phyloP scores from a whole-genome alignment of 2,329 filamentous ascomycete genomes.

The Sporothrix inflata region DNA sequence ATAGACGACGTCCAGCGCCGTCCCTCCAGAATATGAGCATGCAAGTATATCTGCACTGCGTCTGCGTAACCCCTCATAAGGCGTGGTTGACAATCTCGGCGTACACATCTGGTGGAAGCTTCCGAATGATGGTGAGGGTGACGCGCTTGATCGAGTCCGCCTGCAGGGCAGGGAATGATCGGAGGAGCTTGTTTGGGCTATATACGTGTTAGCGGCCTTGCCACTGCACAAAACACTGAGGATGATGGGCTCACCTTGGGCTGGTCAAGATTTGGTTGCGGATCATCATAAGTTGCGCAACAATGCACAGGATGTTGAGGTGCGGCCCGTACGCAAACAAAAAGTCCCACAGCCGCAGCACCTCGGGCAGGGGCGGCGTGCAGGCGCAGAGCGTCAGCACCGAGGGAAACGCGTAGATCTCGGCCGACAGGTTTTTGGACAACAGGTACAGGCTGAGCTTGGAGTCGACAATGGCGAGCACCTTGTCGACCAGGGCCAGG shows the following conservation, averaged over 20 bases:
- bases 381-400: conserved; percentile 94
- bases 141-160: conserved; percentile 82
- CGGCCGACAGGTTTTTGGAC: conserved; percentile 83
- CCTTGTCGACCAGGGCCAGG: conserved; percentile 86
- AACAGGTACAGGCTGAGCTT: conserved; percentile 84
- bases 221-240: conserved; percentile 10
- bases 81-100: conserved; percentile 88
- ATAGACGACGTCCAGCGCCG: background rate
- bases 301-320: conserved; percentile 93
- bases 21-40: no score
- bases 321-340: conserved; percentile 94
- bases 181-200: conserved; percentile 90
- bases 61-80: conserved; percentile 52
- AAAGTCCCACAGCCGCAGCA: conserved; percentile 94
- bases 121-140: conserved; percentile 82
- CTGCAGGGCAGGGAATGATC: conserved; percentile 82
- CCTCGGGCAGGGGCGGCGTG: conserved; percentile 91
- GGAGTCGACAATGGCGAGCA: conserved; percentile 86
- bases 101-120: conserved; percentile 89
- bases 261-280: conserved; percentile 81
- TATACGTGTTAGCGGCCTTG: background rate
- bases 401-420: conserved; percentile 95
- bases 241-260: conserved; percentile 64
- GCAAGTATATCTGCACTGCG: no score
- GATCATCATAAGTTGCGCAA: conserved; percentile 89